Conservation (phyloP, 148 eudicot genomes). For the Hydrangea macrophylla region DNA sequence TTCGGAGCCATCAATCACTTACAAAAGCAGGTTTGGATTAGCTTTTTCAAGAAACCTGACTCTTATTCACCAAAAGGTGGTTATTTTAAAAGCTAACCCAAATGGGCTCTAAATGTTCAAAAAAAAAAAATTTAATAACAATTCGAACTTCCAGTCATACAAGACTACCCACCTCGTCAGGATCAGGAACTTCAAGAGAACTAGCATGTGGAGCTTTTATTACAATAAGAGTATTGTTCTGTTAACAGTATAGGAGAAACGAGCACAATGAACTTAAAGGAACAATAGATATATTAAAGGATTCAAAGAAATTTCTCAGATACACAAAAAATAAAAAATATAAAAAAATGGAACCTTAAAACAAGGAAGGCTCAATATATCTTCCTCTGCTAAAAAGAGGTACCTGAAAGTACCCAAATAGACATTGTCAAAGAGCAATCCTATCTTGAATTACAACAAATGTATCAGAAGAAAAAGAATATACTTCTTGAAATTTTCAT, state of each 20-base stretch:
- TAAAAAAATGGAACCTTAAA: conserved; percentile 42
- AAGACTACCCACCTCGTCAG: conserved; percentile 33
- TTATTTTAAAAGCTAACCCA: too few relatives aligned
- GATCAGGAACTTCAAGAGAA: conserved; percentile 47
- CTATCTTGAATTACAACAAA: background rate
- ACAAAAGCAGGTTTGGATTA: too few relatives aligned
- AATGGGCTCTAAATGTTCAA: too few relatives aligned
- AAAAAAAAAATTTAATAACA: too few relatives aligned
- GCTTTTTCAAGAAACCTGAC: too few relatives aligned
- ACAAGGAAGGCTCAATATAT: conserved; percentile 36
- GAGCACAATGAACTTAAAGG: background rate
- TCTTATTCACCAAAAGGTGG: too few relatives aligned
- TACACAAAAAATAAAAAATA: background rate
- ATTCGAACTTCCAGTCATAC: background rate
- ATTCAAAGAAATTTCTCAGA: background rate
- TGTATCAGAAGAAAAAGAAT: conserved; percentile 13
- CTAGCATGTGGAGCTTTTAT: conserved; percentile 47
- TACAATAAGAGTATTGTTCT: conserved; percentile 44
- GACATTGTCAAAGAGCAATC: conserved; percentile 5
- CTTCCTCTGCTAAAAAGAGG: conserved; percentile 42
- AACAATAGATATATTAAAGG: background rate
- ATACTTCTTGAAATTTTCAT: conserved; percentile 32
- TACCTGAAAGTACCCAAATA: conserved; percentile 21
- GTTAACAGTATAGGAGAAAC: conserved; percentile 8
- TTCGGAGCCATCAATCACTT: too few relatives aligned